Evolutionary conservation across 2,329 filamentous ascomycete species (phyloP), one percentile per base, ranked within the genome.

Genomic region (Aureobasidium sp.): DNA sequence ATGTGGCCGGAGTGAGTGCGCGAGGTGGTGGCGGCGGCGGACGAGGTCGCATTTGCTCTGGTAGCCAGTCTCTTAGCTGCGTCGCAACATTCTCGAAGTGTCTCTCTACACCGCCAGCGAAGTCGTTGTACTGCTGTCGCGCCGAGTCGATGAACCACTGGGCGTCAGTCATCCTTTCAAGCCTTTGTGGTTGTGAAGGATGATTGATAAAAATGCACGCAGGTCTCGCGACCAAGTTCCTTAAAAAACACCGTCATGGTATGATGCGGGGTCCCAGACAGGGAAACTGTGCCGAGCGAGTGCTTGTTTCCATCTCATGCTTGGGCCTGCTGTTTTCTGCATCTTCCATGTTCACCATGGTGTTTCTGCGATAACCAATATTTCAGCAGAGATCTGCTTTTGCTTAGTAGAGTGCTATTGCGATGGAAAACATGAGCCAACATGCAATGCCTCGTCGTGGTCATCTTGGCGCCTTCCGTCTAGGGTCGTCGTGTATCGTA

Each of bases 31-130:
- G 73, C n/a, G 75, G 75, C 25, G 78, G 77, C n/a, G 83, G 82
- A 40, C 84, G 83, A 25, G 31, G 50, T 15, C 46, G 45, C n/a
- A 51, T 60, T 31, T 61, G 65, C 38, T 57, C 57, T 58, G 84
- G 81, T 38, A 84, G 79, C 38, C 86, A 81, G 64, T 90, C 85
- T 70, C 89, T 84, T 49, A 96, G 78, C 38, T 81, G 79, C 37
- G 80, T 78, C 58, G 91, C 89, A 46, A 90, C 85, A 62, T 81
- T 79, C 68, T 96, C 90, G 73, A 96, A 86, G 70, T 91, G 85
- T 61, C 82, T 80, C 74, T 96, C 90, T 71, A 95, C 84, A 66
- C 86, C 87, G 65, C 90, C 87, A 71, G 90, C 90, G 63, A 93
- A 81, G 57, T 89, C 81, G 62, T 72, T 68, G 66, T 73, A 71